Conservation (phyloP, 2,329 filamentous ascomycete species). For the Cercospora canescens region DNA sequence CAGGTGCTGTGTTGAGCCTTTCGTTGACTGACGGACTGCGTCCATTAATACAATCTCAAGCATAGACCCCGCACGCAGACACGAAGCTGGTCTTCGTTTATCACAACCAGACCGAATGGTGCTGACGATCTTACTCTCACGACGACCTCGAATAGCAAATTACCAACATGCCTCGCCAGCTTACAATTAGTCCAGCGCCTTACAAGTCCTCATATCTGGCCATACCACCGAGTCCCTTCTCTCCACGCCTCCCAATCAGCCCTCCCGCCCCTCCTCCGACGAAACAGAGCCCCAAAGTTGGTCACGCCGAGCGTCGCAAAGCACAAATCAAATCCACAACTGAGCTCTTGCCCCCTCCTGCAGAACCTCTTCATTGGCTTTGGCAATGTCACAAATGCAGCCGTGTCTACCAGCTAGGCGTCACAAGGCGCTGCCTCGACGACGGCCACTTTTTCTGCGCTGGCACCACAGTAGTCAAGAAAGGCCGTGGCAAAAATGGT, state of each 20-base stretch:
- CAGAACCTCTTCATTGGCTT: conserved; percentile 47
- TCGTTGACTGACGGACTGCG: conserved; percentile 19
- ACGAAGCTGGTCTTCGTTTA: conserved; percentile 31
- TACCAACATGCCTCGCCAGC: conserved; percentile 30
- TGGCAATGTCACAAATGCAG: conserved; percentile 57
- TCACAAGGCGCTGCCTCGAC: conserved; percentile 54
- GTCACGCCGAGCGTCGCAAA: neutral
- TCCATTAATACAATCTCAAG: conserved; percentile 16
- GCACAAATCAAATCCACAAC: conserved; percentile 19
- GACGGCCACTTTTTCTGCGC: conserved; percentile 58
- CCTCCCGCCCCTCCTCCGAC: conserved; percentile 16
- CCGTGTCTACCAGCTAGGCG: conserved; percentile 48
- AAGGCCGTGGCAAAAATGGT: conserved; percentile 33
- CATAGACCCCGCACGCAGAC: neutral
- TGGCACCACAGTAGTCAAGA: conserved; percentile 43
- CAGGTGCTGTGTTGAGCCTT: neutral
- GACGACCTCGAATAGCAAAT: neutral
- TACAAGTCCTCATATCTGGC: conserved; percentile 47
- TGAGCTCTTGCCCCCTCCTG: conserved; percentile 28
- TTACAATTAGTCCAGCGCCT: conserved; percentile 40
- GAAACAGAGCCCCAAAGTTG: neutral
- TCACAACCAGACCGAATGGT: neutral
- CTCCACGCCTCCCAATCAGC: conserved; percentile 28
- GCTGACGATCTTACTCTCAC: neutral
- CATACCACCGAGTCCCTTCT: conserved; percentile 48